Conservation (phyloP, 2,329 filamentous ascomycete genomes). For the Fusarium transvaalense region DNA sequence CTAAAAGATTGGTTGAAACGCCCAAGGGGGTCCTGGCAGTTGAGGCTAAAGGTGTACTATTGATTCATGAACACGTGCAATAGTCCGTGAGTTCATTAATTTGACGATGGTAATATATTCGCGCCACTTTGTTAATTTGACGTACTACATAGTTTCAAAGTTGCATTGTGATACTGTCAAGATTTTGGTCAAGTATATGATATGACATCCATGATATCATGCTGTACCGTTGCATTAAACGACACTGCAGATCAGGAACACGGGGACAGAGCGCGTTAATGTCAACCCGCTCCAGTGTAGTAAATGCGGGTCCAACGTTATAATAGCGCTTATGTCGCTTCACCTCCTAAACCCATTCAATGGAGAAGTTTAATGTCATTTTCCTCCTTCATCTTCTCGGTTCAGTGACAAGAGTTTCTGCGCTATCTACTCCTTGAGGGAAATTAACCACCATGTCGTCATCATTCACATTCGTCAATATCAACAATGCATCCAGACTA, state of each 20-base stretch:
- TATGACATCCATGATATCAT: no score
- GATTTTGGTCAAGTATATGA: background rate
- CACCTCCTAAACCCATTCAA: background rate
- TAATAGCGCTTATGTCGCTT: background rate
- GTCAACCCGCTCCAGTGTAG: background rate
- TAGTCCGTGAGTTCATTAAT: background rate
- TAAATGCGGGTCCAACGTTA: background rate
- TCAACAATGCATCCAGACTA: conserved; percentile 13
- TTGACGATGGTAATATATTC: background rate
- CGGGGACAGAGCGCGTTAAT: background rate
- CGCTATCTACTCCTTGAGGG: background rate
- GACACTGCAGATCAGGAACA: background rate
- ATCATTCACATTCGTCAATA: conserved; percentile 15
- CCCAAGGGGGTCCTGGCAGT: background rate
- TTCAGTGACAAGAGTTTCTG: background rate
- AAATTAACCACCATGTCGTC: background rate
- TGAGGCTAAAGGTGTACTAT: background rate
- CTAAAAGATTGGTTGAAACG: background rate
- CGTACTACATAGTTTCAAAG: background rate
- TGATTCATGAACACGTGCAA: background rate
- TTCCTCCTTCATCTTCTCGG: background rate
- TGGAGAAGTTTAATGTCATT: background rate
- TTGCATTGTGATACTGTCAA: background rate
- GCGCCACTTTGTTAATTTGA: background rate
- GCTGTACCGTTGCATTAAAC: no score